Evolutionary conservation across 441 rosid species (phyloP).

Genomic region (Populus hybrid): DNA sequence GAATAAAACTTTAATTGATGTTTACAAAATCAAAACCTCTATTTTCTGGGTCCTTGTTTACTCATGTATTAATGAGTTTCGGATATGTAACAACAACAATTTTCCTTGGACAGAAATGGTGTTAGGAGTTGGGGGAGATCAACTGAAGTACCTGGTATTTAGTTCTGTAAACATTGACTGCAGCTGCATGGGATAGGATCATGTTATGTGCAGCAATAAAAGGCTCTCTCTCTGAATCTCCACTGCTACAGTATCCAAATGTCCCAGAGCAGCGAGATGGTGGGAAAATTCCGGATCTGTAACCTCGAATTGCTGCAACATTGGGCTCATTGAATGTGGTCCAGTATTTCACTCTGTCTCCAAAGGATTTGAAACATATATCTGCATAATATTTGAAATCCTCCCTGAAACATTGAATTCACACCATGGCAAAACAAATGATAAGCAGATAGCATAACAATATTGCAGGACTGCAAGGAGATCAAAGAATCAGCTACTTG

Average conservation of each 20-base stretch:
- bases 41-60: neutral
- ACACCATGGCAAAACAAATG: neutral
- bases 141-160: conserved; percentile 53
- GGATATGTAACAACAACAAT: neutral
- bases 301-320: conserved; percentile 34
- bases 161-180: conserved; percentile 45
- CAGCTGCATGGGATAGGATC: conserved; percentile 68
- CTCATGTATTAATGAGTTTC: neutral
- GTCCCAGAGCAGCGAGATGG: conserved; percentile 58
- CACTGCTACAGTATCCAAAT: conserved; percentile 56
- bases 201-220: conserved; percentile 65
- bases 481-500: conserved; percentile 19
- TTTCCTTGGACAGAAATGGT: neutral
- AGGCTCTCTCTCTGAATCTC: conserved; percentile 71
- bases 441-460: neutral
- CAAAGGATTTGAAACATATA: conserved; percentile 57
- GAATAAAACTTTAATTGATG: neutral
- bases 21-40: neutral
- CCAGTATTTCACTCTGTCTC: conserved; percentile 62
- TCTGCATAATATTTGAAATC: conserved; percentile 62
- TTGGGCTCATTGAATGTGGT: conserved; percentile 73
- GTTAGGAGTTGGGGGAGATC: neutral
- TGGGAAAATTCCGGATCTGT: conserved; percentile 44
- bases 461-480: neutral
- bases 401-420: conserved; percentile 37